phyloP scores from a whole-genome alignment of 2,329 filamentous ascomycete species.

The Lasiodiplodia gonubiensis region DNA sequence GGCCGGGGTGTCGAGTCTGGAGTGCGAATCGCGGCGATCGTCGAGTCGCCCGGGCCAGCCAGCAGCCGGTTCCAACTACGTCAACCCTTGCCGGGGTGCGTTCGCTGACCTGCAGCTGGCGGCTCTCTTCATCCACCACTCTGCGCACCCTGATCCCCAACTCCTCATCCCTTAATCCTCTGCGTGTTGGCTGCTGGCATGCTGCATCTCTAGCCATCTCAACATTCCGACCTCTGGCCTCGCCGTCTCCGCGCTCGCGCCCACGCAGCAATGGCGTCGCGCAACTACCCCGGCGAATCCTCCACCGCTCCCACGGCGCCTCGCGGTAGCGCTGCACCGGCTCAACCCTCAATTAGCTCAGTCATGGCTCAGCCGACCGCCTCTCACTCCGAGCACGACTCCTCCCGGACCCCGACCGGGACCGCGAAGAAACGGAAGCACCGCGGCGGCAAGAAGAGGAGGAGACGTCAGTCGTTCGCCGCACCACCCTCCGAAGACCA shows the following conservation, averaged over 20 bases:
- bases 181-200: background rate
- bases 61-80: slow-evolving; percentile 22
- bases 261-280: slow-evolving; percentile 24
- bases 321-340: slow-evolving; percentile 17
- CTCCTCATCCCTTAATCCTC: slow-evolving; percentile 6
- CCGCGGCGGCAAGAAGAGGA: slow-evolving; percentile 78
- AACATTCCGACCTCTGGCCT: background rate
- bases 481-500: slow-evolving; percentile 62
- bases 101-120: slow-evolving; percentile 21
- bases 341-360: slow-evolving; percentile 24
- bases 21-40: slow-evolving; percentile 23
- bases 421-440: slow-evolving; percentile 71
- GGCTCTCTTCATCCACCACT: slow-evolving; percentile 18
- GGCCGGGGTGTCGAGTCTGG: background rate
- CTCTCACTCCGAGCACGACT: slow-evolving; percentile 1
- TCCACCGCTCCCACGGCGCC: slow-evolving; percentile 20
- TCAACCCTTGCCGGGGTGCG: slow-evolving; percentile 22
- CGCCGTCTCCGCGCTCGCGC: background rate
- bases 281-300: slow-evolving; percentile 24
- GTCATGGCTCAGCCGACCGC: background rate
- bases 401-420: slow-evolving; percentile 11
- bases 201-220: background rate
- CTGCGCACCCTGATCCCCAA: slow-evolving; percentile 19
- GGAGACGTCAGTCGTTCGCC: slow-evolving; percentile 81
- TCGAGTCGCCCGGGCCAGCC: slow-evolving; percentile 11